Percentiles rank a stretch among this genome's conserved stretches.
These are phyloP conservation scores for Parasitella parasitica DNA, from an alignment of 371 early-diverging fungal species.

Conservation along the genomic window DNA sequence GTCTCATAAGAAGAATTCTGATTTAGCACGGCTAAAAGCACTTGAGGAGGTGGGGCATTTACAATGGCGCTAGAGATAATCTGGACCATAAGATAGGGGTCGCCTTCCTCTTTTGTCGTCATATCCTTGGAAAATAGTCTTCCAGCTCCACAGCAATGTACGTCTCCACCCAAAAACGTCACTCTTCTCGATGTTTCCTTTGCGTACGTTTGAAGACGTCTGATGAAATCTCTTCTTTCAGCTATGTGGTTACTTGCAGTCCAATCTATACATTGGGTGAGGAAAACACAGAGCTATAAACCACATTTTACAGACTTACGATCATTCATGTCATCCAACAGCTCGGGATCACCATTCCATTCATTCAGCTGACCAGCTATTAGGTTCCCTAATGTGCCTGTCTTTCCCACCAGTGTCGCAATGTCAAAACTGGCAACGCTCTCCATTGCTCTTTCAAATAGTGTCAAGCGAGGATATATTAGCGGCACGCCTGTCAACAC, in stretches of 20 bases:
- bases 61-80: slow-evolving; percentile 79
- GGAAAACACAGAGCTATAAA: neutral
- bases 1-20: slow-evolving; percentile 35
- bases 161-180: slow-evolving; percentile 82
- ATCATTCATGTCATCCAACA: slow-evolving; percentile 81
- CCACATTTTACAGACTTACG: slow-evolving; percentile 37
- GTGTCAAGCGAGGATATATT: slow-evolving; percentile 72
- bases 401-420: slow-evolving; percentile 38
- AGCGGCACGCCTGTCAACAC: slow-evolving; percentile 75
- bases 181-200: slow-evolving; percentile 65
- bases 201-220: slow-evolving; percentile 67
- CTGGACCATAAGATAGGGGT: slow-evolving; percentile 74
- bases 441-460: slow-evolving; percentile 65
- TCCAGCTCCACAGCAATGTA: slow-evolving; percentile 78
- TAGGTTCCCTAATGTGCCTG: slow-evolving; percentile 37
- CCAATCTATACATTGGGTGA: slow-evolving; percentile 46
- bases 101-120: slow-evolving; percentile 53
- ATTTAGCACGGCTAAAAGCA: slow-evolving; percentile 35
- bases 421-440: slow-evolving; percentile 37
- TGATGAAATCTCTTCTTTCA: slow-evolving; percentile 70
- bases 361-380: slow-evolving; percentile 51
- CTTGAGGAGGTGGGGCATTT: slow-evolving; percentile 55
- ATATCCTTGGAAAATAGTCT: slow-evolving; percentile 52
- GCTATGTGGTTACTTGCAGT: slow-evolving; percentile 67
- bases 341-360: slow-evolving; percentile 79